Evolutionary conservation across 805 yeast genomes (phyloP).

Genomic region (Pichia cephalocereana): DNA sequence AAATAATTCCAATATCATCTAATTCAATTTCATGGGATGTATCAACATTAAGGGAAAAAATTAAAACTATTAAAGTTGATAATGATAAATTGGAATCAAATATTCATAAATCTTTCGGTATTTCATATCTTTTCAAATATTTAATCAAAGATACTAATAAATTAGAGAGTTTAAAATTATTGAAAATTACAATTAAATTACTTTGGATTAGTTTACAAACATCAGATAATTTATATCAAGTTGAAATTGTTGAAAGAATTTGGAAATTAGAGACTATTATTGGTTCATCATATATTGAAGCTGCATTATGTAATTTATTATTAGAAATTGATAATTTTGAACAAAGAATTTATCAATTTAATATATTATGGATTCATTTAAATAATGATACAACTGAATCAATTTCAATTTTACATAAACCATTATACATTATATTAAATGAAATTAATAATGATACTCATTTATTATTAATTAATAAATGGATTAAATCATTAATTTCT

Average conservation of each 20-base stretch:
- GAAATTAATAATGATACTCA: constrained; percentile 40
- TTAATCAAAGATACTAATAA: constrained; percentile 25
- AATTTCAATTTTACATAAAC: constrained; percentile 45
- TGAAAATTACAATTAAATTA: constrained; percentile 33
- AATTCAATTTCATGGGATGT: neutral
- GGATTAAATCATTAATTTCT: constrained; percentile 36
- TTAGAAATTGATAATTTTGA: constrained; percentile 28
- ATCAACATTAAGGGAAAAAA: neutral
- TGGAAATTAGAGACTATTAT: constrained; percentile 51
- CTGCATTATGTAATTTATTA: constrained; percentile 54
- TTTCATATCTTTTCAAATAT: constrained; percentile 31
- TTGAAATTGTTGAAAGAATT: constrained; percentile 58
- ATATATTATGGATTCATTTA: constrained; percentile 69
- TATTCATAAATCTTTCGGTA: constrained; percentile 33
- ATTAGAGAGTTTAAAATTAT: constrained; percentile 28
- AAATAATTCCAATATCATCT: constrained; percentile 36
- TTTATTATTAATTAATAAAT: constrained; percentile 35
- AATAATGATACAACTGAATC: constrained; percentile 34
- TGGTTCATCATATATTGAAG: constrained; percentile 54
- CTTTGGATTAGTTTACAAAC: constrained; percentile 50
- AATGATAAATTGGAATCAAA: constrained; percentile 9
- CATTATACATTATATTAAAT: constrained; percentile 62
- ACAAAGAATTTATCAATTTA: constrained; percentile 44
- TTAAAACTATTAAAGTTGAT: constrained; percentile 18
- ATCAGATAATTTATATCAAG: constrained; percentile 48